Evolutionary conservation across 345 rosid genomes (phyloP).

Genomic region (Corchorus olitorius): DNA sequence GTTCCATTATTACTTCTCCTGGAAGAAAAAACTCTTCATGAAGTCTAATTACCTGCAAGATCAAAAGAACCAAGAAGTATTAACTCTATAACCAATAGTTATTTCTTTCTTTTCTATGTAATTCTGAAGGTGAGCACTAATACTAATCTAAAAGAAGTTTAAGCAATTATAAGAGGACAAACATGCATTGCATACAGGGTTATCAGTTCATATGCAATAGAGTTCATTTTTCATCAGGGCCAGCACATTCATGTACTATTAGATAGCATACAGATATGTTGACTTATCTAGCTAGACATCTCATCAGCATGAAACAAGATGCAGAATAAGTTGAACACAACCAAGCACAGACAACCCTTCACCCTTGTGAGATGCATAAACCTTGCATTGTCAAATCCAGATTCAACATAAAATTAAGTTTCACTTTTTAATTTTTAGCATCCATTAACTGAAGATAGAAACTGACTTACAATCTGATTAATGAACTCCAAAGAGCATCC

Average conservation of each 20-base stretch:
- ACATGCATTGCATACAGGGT: background rate
- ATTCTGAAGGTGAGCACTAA: background rate
- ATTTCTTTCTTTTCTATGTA: background rate
- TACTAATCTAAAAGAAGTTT: too few relatives aligned
- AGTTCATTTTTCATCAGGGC: constrained; percentile 11
- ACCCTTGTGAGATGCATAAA: background rate
- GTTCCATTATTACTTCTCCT: constrained; percentile 92
- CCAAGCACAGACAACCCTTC: background rate
- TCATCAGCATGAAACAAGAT: background rate
- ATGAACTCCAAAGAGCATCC: constrained; percentile 87
- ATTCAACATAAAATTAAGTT: background rate
- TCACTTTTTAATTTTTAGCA: background rate
- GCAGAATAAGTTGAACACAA: background rate
- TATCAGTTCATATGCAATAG: background rate
- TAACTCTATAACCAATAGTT: background rate
- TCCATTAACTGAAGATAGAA: constrained; percentile 1
- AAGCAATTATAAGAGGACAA: background rate
- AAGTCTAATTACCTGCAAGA: constrained; percentile 63
- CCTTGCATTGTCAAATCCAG: background rate
- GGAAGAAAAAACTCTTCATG: constrained; percentile 99
- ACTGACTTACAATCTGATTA: constrained; percentile 74
- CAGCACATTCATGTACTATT: background rate
- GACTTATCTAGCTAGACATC: background rate
- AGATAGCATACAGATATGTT: background rate
- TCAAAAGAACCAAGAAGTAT: constrained; percentile 10